These are phyloP conservation scores for Chionographis japonica DNA, from an alignment of 106 monocot species.

Conservation along the genomic window DNA sequence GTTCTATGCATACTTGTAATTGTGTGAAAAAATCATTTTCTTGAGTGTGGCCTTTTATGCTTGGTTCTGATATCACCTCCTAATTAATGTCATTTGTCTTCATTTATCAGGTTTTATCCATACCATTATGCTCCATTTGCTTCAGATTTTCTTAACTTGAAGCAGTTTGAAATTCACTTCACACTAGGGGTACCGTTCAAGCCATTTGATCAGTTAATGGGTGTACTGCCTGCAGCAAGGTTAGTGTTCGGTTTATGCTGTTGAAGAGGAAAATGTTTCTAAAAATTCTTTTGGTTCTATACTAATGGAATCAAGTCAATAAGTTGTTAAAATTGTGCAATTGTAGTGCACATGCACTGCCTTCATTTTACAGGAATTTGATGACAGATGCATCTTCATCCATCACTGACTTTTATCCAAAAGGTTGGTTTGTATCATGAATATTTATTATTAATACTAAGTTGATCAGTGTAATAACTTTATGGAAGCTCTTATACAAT, in stretches of 20 bases:
- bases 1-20: constrained; percentile 1
- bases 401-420: constrained; percentile 17
- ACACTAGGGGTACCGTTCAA: constrained; percentile 16
- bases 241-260: constrained; percentile 1
- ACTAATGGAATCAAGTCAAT: background rate
- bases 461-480: background rate
- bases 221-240: constrained; percentile 22
- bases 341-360: constrained; percentile 22
- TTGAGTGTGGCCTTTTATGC: background rate
- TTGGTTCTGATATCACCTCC: too few relatives aligned
- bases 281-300: background rate
- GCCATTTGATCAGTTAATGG: constrained; percentile 24
- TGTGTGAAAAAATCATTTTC: background rate
- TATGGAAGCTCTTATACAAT: background rate
- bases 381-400: constrained; percentile 22
- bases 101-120: constrained; percentile 7
- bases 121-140: constrained; percentile 23
- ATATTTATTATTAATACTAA: background rate
- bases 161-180: constrained; percentile 15
- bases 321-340: background rate
- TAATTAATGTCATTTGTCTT: background rate
- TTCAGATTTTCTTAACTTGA: constrained; percentile 23
- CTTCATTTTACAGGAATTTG: constrained; percentile 9
- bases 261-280: background rate
- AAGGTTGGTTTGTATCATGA: background rate